Percentiles rank a stretch among this genome's conserved stretches.
phyloP scores from a whole-genome alignment of 1,284 basidiomycete genomes.

The Cutaneotrichosporon spelunceum region DNA sequence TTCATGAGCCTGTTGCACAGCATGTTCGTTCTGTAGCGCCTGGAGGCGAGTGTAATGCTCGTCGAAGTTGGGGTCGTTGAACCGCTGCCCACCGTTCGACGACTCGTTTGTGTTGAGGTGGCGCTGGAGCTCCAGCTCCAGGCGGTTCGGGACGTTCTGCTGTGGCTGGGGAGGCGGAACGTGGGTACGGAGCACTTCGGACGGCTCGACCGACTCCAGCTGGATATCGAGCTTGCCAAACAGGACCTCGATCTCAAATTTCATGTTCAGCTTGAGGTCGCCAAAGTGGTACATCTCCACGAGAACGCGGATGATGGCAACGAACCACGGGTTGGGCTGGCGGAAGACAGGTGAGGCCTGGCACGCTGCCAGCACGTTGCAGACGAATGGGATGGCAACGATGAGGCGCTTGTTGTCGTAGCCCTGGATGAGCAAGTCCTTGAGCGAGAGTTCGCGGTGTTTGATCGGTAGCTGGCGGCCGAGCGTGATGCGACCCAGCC shows the following conservation, averaged over 20 bases:
- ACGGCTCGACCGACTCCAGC: conserved; percentile 79
- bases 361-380: conserved; percentile 92
- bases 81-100: conserved; percentile 31
- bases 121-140: conserved; percentile 43
- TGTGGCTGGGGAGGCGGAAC: conserved; percentile 46
- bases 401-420: conserved; percentile 88
- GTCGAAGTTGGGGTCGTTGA: conserved; percentile 33
- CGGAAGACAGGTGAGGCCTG: conserved; percentile 86
- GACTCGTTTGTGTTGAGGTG: conserved; percentile 34
- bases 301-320: conserved; percentile 87
- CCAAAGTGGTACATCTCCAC: conserved; percentile 96
- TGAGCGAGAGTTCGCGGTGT: conserved; percentile 91
- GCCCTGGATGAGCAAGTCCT: conserved; percentile 91
- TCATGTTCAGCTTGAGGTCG: conserved; percentile 93
- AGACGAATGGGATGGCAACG: conserved; percentile 96
- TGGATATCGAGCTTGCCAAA: conserved; percentile 90
- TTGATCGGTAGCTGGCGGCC: conserved; percentile 89
- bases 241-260: conserved; percentile 97
- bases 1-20: conserved; percentile 49
- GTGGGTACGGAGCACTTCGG: conserved; percentile 63
- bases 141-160: conserved; percentile 38
- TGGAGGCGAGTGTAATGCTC: conserved; percentile 47
- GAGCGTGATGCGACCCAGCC: conserved; percentile 91
- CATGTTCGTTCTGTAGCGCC: conserved; percentile 47
- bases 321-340: conserved; percentile 97